Evolutionary conservation across 345 rosid genomes (phyloP), one percentile per base, ranked within the genome.

Genomic region (Salix purpurea): DNA sequence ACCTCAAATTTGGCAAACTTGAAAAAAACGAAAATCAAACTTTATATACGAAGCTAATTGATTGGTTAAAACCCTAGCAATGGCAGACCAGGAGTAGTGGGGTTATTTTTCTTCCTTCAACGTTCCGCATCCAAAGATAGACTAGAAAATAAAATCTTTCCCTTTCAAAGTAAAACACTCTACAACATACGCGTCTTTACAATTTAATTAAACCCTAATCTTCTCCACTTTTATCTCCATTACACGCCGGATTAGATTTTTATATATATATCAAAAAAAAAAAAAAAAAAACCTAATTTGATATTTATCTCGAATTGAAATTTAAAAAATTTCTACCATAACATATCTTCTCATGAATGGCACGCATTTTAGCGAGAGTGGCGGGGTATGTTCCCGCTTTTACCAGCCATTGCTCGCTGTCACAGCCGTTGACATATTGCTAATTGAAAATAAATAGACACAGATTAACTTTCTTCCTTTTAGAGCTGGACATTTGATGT

Each of bases 21-120:
- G 36, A 1, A 7, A 71, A 50, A 60, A 21, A 40, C 71, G 66
- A 71, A 69, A 9, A 16, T 34, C 3, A 3, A 16, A 6, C 14
- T 60, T 48, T 36, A 14, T 18, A 30, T 7, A 6, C 42, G 5
- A 21, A 65, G 21, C 32, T 9, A 3, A n/a, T 19, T 10, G 30
- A 67, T 58, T 72, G 70, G 73, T 64, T 72, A 28, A 73, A 44
- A 23, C 23, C 34, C 24, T 39, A 26, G 18, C 8, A 84, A 83
- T 85, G 86, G 90, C 85, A 83, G 90, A 87, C 90, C 83, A 83
- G 83, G 72, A 21, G 44, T 67, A 81, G 90, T 85, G 88, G 85
- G 8, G 30, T 21, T 52, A 46, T 15, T 12, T 58, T 70, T 71
- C 32, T 2, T n/a, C 70, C 78, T 75, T 52, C 39, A 26, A 24